These are phyloP conservation scores for Penicillium manginii DNA, from an alignment of 495 filamentous ascomycete genomes.

Conservation along the genomic window DNA sequence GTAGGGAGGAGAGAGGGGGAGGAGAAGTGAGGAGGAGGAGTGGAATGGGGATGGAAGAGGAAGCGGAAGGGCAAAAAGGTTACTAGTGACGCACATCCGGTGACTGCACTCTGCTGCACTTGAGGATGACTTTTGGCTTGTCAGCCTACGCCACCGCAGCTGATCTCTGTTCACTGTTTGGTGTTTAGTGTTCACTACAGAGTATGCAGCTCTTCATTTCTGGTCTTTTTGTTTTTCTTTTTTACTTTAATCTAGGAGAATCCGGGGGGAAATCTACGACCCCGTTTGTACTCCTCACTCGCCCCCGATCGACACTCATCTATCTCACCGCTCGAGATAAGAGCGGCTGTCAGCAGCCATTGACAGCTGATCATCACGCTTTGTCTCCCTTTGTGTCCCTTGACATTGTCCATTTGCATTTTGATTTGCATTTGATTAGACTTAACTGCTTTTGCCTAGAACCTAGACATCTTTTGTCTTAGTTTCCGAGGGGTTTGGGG, in stretches of 20 bases:
- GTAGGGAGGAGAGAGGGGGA: slow-evolving; percentile 7
- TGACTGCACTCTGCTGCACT: slow-evolving; percentile 25
- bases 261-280: background rate
- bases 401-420: background rate
- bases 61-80: slow-evolving; percentile 8
- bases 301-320: background rate
- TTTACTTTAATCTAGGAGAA: background rate
- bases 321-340: slow-evolving; percentile 4
- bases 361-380: background rate
- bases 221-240: slow-evolving; percentile 2
- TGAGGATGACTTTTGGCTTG: background rate
- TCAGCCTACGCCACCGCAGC: slow-evolving; percentile 28
- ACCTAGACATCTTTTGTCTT: background rate
- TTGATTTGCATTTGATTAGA: background rate
- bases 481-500: too few relatives aligned
- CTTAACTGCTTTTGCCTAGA: background rate
- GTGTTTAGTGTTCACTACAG: too few relatives aligned
- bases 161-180: slow-evolving; percentile 14
- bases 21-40: slow-evolving; percentile 8
- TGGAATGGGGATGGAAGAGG: slow-evolving; percentile 17
- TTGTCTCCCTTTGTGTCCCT: background rate
- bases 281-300: background rate
- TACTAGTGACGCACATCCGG: slow-evolving; percentile 38
- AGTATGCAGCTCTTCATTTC: too few relatives aligned
- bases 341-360: background rate